These are phyloP conservation scores for Grosmannia clavigera DNA, from an alignment of 2,329 filamentous ascomycete genomes.

Conservation along the genomic window DNA sequence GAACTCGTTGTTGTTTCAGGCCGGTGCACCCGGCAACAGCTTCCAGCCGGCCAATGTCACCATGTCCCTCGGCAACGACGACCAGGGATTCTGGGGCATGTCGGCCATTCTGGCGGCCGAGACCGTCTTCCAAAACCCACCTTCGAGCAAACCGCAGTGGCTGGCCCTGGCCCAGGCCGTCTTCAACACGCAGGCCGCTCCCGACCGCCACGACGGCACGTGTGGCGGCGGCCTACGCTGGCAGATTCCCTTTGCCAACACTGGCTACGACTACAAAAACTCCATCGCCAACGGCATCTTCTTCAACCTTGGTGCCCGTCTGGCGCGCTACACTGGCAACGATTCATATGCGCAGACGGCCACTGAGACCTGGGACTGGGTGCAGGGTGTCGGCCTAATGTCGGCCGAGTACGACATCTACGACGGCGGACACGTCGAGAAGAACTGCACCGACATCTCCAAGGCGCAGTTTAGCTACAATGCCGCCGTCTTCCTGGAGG, in stretches of 20 bases:
- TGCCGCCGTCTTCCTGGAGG: conserved; percentile 12
- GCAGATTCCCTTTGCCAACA: conserved; percentile 78
- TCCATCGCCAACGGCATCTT: conserved; percentile 38
- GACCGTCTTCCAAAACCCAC: conserved; percentile 51
- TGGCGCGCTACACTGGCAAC: conserved; percentile 64
- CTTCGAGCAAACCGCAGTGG: conserved; percentile 47
- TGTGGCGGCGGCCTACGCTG: conserved; percentile 68
- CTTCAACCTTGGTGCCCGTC: conserved; percentile 42
- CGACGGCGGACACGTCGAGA: conserved; percentile 45
- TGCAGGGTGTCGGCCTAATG: conserved; percentile 42
- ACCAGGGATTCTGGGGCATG: conserved; percentile 64
- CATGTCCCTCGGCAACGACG: conserved; percentile 53
- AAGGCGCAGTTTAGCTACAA: conserved; percentile 15
- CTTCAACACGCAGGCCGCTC: conserved; percentile 62
- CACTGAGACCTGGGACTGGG: conserved; percentile 61
- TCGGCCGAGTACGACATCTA: conserved; percentile 44
- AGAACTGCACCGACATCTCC: conserved; percentile 43
- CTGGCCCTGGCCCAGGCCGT: conserved; percentile 64
- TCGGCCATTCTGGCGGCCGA: conserved; percentile 61
- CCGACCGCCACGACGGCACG: conserved; percentile 49
- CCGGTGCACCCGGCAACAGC: conserved; percentile 53
- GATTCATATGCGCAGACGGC: conserved; percentile 68
- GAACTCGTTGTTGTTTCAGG: conserved; percentile 61
- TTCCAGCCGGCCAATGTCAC: conserved; percentile 69
- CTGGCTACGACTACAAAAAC: conserved; percentile 61